Conservation (phyloP, 768 basidiomycete genomes). For the Imleria badia region DNA sequence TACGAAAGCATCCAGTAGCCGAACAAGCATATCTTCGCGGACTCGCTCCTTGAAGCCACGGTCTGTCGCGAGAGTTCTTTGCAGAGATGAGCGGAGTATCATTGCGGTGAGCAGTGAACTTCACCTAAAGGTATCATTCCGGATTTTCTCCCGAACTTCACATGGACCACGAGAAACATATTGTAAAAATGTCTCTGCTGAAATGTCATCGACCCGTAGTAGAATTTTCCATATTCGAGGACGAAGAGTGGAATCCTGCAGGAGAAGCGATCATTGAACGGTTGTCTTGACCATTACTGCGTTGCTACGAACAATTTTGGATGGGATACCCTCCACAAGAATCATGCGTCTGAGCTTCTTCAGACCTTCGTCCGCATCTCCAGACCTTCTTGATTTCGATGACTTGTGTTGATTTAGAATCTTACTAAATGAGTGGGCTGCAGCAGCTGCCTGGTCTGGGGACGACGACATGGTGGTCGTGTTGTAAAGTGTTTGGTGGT, state of each 20-base stretch:
- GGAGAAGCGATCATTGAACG: slow-evolving; percentile 2
- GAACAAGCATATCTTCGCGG: slow-evolving; percentile 93
- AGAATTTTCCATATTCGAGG: slow-evolving; percentile 95
- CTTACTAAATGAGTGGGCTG: slow-evolving; percentile 79
- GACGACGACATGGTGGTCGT: slow-evolving; percentile 25
- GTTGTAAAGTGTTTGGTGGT: slow-evolving; percentile 8
- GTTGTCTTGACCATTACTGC: not conserved
- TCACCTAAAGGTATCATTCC: slow-evolving; percentile 95
- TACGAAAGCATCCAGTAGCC: slow-evolving; percentile 96
- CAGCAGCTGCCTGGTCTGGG: slow-evolving; percentile 31
- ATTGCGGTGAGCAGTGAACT: not conserved
- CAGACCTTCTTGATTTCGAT: slow-evolving; percentile 61
- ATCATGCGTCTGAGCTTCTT: slow-evolving; percentile 86
- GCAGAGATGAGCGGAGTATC: not conserved
- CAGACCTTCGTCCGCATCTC: slow-evolving; percentile 76
- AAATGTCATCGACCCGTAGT: slow-evolving; percentile 74
- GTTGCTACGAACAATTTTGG: slow-evolving; percentile 56
- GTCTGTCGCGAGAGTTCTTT: slow-evolving; percentile 88
- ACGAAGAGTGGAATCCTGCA: slow-evolving; percentile 78
- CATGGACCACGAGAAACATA: slow-evolving; percentile 86
- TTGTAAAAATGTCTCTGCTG: slow-evolving; percentile 70
- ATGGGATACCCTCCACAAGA: slow-evolving; percentile 88
- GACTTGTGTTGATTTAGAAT: slow-evolving; percentile 70
- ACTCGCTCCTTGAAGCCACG: slow-evolving; percentile 97
- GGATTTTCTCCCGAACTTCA: slow-evolving; percentile 86